A percentile compares a stretch with the other conserved stretches of the same genome.
Evolutionary conservation across 495 filamentous ascomycete genomes (phyloP).

Genomic region (Lasiosphaeris hirsuta): DNA sequence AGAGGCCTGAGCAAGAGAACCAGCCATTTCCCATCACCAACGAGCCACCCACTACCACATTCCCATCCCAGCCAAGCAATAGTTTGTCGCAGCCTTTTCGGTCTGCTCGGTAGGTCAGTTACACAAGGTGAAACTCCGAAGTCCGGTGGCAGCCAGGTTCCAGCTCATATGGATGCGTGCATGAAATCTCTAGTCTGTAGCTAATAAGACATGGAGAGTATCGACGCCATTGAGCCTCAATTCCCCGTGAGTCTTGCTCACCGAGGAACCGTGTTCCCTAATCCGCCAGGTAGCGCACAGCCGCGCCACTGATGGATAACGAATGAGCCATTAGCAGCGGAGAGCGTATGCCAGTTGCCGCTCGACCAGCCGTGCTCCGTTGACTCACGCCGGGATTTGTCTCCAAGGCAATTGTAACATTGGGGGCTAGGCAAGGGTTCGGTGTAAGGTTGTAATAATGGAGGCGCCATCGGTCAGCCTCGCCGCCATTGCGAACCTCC

Average conservation of each 20-base stretch:
- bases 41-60: too few species aligned
- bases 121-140: conserved; percentile 4
- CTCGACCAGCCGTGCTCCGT: neutral
- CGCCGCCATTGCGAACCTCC: too few species aligned
- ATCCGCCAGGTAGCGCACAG: neutral
- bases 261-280: neutral
- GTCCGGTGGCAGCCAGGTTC: conserved; percentile 1
- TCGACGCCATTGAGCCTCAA: neutral
- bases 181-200: neutral
- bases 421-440: neutral
- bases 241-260: conserved; percentile 3
- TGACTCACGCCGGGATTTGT: neutral
- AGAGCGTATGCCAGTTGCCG: too few species aligned
- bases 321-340: neutral
- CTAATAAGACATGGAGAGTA: neutral
- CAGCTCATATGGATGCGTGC: neutral
- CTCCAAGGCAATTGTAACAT: neutral
- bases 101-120: neutral
- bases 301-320: neutral
- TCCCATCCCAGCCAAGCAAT: conserved; percentile 1
- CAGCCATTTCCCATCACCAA: too few species aligned
- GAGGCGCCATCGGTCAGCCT: neutral
- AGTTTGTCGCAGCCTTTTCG: conserved; percentile 2
- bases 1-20: too few species aligned
- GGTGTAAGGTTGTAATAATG: neutral